Percentiles rank a stretch among this genome's conserved stretches.
Evolutionary conservation across 2,329 filamentous ascomycete genomes (phyloP).

Genomic region (Colletotrichum kahawae): DNA sequence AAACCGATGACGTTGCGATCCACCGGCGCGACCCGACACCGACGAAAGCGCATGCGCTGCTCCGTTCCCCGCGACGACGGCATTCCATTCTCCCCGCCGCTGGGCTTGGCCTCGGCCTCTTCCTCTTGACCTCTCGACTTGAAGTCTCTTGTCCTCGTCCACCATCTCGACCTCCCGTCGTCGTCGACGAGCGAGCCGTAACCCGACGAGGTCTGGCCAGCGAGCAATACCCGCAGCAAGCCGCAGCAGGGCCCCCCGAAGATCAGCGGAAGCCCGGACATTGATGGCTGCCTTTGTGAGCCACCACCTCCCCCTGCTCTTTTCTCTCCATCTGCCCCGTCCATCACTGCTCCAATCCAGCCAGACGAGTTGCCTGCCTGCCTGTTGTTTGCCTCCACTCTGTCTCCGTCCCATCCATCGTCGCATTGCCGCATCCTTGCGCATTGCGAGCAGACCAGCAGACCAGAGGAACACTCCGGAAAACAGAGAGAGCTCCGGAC

Average conservation of each 20-base stretch:
- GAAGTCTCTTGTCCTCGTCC: background rate
- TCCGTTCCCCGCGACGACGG: background rate
- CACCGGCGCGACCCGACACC: background rate
- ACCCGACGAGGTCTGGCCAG: background rate
- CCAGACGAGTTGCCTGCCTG: background rate
- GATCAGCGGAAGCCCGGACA: slow-evolving; percentile 12
- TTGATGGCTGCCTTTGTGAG: slow-evolving; percentile 32
- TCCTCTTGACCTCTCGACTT: background rate
- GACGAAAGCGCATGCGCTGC: slow-evolving; percentile 1
- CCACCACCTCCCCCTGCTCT: background rate
- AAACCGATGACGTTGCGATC: slow-evolving; percentile 12
- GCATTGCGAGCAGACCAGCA: background rate
- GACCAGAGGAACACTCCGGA: background rate
- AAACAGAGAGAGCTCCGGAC: background rate
- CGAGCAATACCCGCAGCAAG: background rate
- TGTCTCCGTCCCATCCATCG: background rate
- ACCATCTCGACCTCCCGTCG: background rate
- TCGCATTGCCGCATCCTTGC: background rate
- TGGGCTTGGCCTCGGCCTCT: background rate
- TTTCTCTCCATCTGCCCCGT: background rate
- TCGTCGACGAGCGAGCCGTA: background rate
- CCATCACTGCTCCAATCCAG: background rate
- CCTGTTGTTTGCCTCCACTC: background rate
- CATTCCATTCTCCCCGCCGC: background rate
- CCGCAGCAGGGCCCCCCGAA: background rate